Percentiles rank a stretch among this genome's conserved stretches.
These are phyloP conservation scores for Phycomyces blakesleeanus DNA, from an alignment of 192 early-diverging fungal genomes.

Conservation along the genomic window DNA sequence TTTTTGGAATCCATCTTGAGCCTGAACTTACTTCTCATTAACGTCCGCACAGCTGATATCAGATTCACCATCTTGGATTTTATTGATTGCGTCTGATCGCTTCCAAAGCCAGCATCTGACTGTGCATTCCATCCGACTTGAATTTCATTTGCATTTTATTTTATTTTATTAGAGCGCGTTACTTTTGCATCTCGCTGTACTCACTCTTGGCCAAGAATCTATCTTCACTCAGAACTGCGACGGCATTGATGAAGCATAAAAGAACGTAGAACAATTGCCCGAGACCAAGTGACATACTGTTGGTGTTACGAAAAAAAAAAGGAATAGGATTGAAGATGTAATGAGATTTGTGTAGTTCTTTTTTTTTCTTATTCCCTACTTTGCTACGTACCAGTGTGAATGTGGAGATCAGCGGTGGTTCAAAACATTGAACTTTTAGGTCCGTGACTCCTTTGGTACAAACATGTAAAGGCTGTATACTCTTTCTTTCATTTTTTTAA, in stretches of 20 bases:
- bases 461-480: too few species aligned
- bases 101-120: conserved; percentile 52
- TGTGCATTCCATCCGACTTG: conserved; percentile 44
- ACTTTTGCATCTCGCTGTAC: conserved; percentile 2
- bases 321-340: too few species aligned
- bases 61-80: conserved; percentile 82
- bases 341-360: too few species aligned
- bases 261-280: conserved; percentile 77
- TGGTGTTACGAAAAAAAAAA: too few species aligned
- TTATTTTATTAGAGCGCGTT: neutral
- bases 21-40: conserved; percentile 72
- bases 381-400: too few species aligned
- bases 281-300: conserved; percentile 54
- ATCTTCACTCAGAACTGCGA: conserved; percentile 89
- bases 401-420: too few species aligned
- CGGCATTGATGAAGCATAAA: conserved; percentile 81
- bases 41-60: conserved; percentile 85
- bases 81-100: conserved; percentile 60
- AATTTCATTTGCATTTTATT: too few species aligned
- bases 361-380: too few species aligned
- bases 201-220: conserved; percentile 88
- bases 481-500: too few species aligned
- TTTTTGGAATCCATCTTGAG: too few species aligned
- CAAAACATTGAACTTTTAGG: too few species aligned
- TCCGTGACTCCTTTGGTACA: too few species aligned